These are phyloP conservation scores for Nissolia schottii DNA, from an alignment of 306 rosid species.

Conservation along the genomic window DNA sequence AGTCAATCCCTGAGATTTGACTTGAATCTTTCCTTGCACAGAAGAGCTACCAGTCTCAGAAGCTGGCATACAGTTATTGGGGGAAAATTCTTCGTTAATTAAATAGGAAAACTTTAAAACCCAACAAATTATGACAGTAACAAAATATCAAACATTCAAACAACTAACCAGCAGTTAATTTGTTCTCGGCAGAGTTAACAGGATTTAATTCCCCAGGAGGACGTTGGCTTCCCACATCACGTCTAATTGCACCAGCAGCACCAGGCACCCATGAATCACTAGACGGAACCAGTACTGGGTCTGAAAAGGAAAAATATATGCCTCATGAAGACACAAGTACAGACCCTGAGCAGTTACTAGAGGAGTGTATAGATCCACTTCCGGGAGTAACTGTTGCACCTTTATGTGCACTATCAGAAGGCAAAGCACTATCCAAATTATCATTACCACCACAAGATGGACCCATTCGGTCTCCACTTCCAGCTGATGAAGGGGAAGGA, in stretches of 20 bases:
- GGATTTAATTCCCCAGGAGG: conserved; percentile 52
- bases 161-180: conserved; percentile 54
- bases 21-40: conserved; percentile 47
- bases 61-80: conserved; percentile 39
- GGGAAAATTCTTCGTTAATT: conserved; percentile 10
- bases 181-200: conserved; percentile 35
- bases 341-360: conserved; percentile 31
- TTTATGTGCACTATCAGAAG: conserved; percentile 40
- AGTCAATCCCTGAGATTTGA: conserved; percentile 56
- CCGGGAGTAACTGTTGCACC: conserved; percentile 33
- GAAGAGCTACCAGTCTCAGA: conserved; percentile 50
- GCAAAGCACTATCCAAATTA: conserved; percentile 37
- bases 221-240: conserved; percentile 51
- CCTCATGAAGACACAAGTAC: conserved; percentile 44
- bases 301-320: conserved; percentile 56
- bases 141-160: conserved; percentile 31
- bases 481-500: conserved; percentile 36
- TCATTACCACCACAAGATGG: conserved; percentile 39
- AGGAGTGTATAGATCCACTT: conserved; percentile 36
- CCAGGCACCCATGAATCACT: conserved; percentile 55
- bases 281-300: conserved; percentile 60
- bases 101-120: conserved; percentile 14
- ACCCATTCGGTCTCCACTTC: conserved; percentile 38
- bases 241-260: conserved; percentile 56
- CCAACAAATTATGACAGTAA: neutral